Evolutionary conservation across 208 protist genomes (phyloP), one percentile per base, ranked within the genome.

Genomic region (Sergeia podlipaevii): DNA sequence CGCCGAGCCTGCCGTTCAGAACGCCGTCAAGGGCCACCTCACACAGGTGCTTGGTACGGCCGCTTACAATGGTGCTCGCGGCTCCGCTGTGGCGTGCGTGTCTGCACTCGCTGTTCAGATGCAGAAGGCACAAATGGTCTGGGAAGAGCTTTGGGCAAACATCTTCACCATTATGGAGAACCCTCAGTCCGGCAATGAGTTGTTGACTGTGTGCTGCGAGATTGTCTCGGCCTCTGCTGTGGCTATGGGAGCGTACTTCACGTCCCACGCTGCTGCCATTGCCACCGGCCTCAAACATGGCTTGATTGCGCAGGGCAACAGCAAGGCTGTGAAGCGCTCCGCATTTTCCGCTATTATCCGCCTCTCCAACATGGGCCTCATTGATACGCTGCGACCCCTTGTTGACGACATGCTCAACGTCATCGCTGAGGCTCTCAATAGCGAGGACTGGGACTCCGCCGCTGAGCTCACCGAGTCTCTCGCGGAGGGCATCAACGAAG

Each of bases 171-270:
- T 83, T 45, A 60, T 94, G 42, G 49, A 67, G 28, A 68, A 75
- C 4, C 34, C 44, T 11, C 72, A 74, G 17, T 77, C 83, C 20
- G 46, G 52, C 6, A 41, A 30, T 6, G 65, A 71, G 53, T 57
- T 90, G 2, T 85, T 86, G 54, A 77, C 72, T 15, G 75, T 87
- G 32, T 90, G 83, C 57, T 94, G 80, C 59, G 75, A 89, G 45
- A 87, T 94, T 17, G 69, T 94, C 21, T 58, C 77, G 13, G 60
- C 65, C n/a, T 81, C 73, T 4, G 65, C 59, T 44, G 56, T 67
- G 10, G 55, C 69, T 7, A 74, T 94, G 65, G 41, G 75, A 0
- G 20, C 33, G 18, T 91, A 79, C 62, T 88, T 91, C 47, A 32
- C 53, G 29, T 32, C 67, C 7, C 69, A 90, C 43, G 59, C 55